phyloP scores from a whole-genome alignment of 306 rosid species.

The Potentilla sterilis region DNA sequence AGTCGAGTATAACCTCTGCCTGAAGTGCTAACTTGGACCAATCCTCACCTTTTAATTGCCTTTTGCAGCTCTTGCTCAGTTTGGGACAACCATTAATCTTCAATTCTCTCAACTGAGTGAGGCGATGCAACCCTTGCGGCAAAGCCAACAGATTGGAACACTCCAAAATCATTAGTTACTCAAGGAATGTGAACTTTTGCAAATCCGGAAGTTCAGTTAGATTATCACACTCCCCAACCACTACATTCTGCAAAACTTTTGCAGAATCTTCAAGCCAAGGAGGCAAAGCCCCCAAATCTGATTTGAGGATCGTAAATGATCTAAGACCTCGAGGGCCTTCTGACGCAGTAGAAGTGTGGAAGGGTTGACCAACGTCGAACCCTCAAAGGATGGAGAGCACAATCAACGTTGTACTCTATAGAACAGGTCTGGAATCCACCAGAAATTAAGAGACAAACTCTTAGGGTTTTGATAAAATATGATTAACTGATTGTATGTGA shows the following conservation, averaged over 20 bases:
- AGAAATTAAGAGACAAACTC: no score
- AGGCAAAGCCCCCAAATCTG: neutral
- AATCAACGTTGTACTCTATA: no score
- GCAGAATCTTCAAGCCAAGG: constrained; percentile 3
- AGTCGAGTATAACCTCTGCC: no score
- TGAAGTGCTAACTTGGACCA: no score
- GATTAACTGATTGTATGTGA: no score
- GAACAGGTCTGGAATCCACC: no score
- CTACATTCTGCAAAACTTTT: neutral
- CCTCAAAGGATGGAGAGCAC: no score
- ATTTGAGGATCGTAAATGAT: neutral
- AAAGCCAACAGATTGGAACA: constrained; percentile 15
- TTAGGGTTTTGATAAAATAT: no score
- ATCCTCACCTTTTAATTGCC: no score
- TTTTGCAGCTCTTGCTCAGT: no score
- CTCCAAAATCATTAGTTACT: neutral
- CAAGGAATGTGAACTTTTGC: neutral
- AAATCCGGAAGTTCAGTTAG: constrained; percentile 23
- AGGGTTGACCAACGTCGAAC: no score
- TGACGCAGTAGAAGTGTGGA: no score
- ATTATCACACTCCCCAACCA: neutral
- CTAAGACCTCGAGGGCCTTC: constrained; percentile 1
- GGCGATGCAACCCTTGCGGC: neutral
- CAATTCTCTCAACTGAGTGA: neutral
- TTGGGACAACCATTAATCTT: neutral